These are phyloP conservation scores for Cadophora sp. DNA, from an alignment of 2,329 filamentous ascomycete species.

Conservation along the genomic window DNA sequence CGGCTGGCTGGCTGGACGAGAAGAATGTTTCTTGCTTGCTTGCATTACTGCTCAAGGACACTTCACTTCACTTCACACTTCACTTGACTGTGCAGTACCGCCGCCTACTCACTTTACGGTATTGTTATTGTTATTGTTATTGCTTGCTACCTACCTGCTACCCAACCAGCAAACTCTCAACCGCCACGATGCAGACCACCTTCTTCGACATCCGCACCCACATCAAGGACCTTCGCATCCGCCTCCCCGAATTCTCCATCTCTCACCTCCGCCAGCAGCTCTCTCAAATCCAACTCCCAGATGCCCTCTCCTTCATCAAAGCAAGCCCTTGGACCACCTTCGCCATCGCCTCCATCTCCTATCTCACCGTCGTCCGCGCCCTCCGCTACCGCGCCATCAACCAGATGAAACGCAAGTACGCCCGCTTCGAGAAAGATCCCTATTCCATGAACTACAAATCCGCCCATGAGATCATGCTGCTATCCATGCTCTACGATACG, in stretches of 20 bases:
- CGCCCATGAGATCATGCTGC: conserved; percentile 21
- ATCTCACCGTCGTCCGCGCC: conserved; percentile 16
- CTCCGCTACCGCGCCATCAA: conserved; percentile 18
- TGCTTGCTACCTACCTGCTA: neutral
- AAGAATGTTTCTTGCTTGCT: no score
- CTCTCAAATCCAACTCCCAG: conserved; percentile 1
- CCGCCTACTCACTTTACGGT: neutral
- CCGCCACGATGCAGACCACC: neutral
- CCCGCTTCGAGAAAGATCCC: conserved; percentile 12
- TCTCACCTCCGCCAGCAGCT: neutral
- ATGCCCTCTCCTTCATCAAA: neutral
- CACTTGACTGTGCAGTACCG: neutral
- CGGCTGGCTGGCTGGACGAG: neutral
- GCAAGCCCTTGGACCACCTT: neutral
- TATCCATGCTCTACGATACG: conserved; percentile 13
- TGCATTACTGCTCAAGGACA: neutral
- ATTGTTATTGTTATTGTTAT: neutral
- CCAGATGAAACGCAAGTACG: conserved; percentile 13
- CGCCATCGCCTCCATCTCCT: conserved; percentile 1
- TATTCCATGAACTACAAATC: conserved; percentile 23
- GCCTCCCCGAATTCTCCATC: neutral
- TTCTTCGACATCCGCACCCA: neutral
- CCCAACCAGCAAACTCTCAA: neutral
- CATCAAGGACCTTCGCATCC: neutral
- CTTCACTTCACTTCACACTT: neutral